Base-by-base conservation (phyloP, 331 rosid species). In the Dryas integrifolia region DNA sequence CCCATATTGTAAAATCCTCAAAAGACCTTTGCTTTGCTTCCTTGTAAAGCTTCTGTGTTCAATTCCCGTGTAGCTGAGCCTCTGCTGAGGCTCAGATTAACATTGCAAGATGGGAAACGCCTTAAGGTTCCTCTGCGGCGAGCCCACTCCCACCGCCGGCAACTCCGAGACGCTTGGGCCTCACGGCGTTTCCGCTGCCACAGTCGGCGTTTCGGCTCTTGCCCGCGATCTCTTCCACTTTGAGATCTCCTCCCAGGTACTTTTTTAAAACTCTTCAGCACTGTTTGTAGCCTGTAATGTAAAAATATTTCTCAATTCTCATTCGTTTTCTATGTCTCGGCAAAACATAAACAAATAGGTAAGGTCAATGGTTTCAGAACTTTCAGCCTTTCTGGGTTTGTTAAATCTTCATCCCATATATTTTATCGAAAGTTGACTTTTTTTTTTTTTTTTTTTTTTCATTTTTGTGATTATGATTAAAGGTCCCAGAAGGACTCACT, bases 401-500 rank as follows among this genome's bases (percentile, higher is more conserved):
- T 45, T 57, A 5, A 21, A 21, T 57, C 4, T 62, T 63, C 15
- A 9, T 63, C 74, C 26, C 38, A 12, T 18, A 18, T 18, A 18
- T n/a, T 64, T 16, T 12, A 44, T 1, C 21, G 35, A 44, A 64
- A 43, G 72, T 50, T 44, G 24, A 58, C 58, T 47, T 41, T 43
- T 47, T 56, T 14, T 47, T 0, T 21, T 21, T 0, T 21, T 21
- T 21, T 43, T 38, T 46, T 8, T 14, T 9, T n/a, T 24, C 6
- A 14, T 55, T 72, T 35, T 58, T 44, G 10, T 15, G 7, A 39
- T 47, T 67, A 18, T 30, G 56, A 51, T 18, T 79, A 64, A 72
- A 95, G 99, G 97, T 92, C 61, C 99, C 99, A 1, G 90, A 82
- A 66, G 96, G 90, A 69, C 92, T 95, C 9, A 73, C 72, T 77